Base-by-base conservation (phyloP, 306 rosid genomes). In the Hylodesmum podocarpum region DNA sequence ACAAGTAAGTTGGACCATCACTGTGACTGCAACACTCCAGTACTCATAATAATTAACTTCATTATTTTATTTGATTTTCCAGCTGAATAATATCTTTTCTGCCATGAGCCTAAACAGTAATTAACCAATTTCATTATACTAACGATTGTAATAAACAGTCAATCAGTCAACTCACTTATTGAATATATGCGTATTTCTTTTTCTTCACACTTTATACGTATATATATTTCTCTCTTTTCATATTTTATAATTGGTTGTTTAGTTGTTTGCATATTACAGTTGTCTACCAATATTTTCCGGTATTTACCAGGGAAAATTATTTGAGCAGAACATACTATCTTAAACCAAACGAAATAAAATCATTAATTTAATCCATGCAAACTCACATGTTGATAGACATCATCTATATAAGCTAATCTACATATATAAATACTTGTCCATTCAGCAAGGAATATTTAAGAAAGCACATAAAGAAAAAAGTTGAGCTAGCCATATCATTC, bases 391-490 rank as follows among this genome's bases (percentile, higher is more conserved):
- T 73, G 15, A 44, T 59, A 15, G 67, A 16, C 49, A 72, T 49
- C 14, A 53, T 13, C 70, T 19, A 57, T 28, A 19, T 44, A 43
- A 40, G 54, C 22, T 37, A 39, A 8, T 55, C 61, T 5, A 29
- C 62, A 67, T 19, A 21, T 37, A 39, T n/a, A n/a, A n/a, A 34
- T 50, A 51, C 85, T 78, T 70, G 70, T 73, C 29, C 72, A 73
- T 27, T 24, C 40, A 68, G 83, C 34, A 51, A 84, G 71, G 81
- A 77, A 84, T 67, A 84, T 31, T 31, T 62, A 46, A 49, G 19
- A 41, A 80, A 84, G 83, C 71, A 84, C 71, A 84, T 36, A 18
- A 55, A 8, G 53, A 65, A 18, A 70, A 72, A 75, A 63, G 64
- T 25, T 67, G 40, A 29, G 41, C 31, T 28, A 51, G 21, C 21